These are phyloP conservation scores for Sechiopsis laciniata DNA, from an alignment of 306 rosid genomes.

Conservation along the genomic window DNA sequence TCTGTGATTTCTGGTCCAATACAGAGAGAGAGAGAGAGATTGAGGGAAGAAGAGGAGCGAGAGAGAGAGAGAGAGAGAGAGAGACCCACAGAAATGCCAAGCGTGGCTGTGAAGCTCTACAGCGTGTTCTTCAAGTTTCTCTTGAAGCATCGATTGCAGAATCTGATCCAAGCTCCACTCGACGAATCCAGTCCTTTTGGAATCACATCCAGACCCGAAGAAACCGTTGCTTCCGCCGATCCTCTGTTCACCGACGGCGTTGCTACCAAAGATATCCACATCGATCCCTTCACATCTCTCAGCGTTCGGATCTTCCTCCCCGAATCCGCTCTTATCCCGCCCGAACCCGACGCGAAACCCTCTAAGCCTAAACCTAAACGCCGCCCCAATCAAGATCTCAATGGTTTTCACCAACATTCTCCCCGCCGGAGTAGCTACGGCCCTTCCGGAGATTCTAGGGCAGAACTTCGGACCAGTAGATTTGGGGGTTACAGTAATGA, in stretches of 20 bases:
- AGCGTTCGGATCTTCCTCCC: constrained; percentile 87
- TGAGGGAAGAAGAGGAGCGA: too few species aligned
- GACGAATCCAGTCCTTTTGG: constrained; percentile 61
- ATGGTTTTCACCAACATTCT: constrained; percentile 9
- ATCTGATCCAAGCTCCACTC: constrained; percentile 57
- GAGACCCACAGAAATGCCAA: constrained; percentile 54
- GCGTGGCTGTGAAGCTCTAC: constrained; percentile 85
- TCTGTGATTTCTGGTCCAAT: constrained; percentile 12
- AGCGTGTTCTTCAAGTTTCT: constrained; percentile 97
- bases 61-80: neutral
- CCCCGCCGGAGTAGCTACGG: constrained; percentile 52
- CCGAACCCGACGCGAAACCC: constrained; percentile 45
- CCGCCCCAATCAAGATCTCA: constrained; percentile 27
- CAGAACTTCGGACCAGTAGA: constrained; percentile 49
- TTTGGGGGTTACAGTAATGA: constrained; percentile 28
- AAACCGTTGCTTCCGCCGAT: constrained; percentile 54
- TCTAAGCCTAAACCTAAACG: constrained; percentile 28
- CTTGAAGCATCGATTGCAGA: constrained; percentile 86
- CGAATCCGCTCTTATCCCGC: constrained; percentile 62
- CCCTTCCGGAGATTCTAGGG: constrained; percentile 23
- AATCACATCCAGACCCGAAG: constrained; percentile 77
- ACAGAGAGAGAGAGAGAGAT: too few species aligned
- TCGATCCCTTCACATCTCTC: constrained; percentile 70
- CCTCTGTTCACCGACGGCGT: constrained; percentile 79
- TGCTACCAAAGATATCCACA: constrained; percentile 91